Evolutionary conservation across 345 rosid genomes (phyloP), one percentile per base, ranked within the genome.

Genomic region (Moricandia arvensis): DNA sequence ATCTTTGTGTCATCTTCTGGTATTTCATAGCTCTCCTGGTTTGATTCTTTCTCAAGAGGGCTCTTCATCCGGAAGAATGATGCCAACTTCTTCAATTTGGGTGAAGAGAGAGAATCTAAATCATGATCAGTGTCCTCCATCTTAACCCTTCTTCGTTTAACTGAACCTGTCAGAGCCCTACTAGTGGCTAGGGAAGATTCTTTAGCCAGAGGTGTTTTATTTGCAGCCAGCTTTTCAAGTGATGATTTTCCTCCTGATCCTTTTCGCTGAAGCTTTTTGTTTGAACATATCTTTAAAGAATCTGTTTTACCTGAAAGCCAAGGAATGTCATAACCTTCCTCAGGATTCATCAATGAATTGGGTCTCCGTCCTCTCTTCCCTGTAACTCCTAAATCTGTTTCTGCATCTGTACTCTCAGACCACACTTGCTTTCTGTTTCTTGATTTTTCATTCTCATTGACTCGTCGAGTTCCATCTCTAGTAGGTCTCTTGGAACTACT

Each of bases 261-360:
- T 72, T 65, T 86, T 41, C 62, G 60, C 71, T 41, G 68, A 67
- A 43, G 60, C 58, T 68, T 86, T 72, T 34, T 80, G 11, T 29
- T 29, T 59, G 30, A 70, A 75, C 81, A 37, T 30, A 67, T 43
- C 75, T 61, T 80, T 12, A 65, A 9, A 9, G 68, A 21, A 76
- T 81, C 81, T 71, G 79, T 81, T 65, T 76, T 78, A 29, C 61
- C 34, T 8, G 57, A 66, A 59, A 74, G 49, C 93, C 88, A 85
- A 74, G 85, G 74, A 68, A 79, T 85, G 68, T 86, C 84, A 75
- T 89, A 85, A 51, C 89, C 88, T 82, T 90, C 95, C 37, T 83
- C 93, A 51, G 93, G 86, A 66, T 83, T 86, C 85, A 88, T 87
- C 82, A 87, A 77, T 17, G 91, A 86, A 82, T 88, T 93, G 34